Evolutionary conservation across 2,329 filamentous ascomycete species (phyloP), one percentile per base, ranked within the genome.

Genomic region (Endothia cerciana): DNA sequence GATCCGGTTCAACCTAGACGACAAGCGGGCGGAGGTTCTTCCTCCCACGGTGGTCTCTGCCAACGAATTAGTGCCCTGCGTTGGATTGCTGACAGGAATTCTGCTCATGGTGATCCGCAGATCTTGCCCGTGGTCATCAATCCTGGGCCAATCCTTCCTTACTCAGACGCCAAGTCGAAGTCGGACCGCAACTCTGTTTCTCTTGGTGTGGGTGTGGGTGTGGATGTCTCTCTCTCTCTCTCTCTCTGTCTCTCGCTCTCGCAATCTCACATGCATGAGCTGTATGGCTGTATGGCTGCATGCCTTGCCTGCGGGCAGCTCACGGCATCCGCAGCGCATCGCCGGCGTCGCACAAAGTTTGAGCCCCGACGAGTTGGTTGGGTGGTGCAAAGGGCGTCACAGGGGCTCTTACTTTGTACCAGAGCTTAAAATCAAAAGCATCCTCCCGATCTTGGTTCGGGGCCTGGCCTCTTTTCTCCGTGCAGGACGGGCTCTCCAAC

Each of bases 101-200:
- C 47, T 51, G 47, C 7, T 30, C 47, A 53, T 30, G 25, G 25
- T 53, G 28, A n/a, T 13, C 15, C 28, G 51, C 51, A 55, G 28
- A 55, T 53, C 49, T 53, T 47, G 13, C 25, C 49, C 28, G 6
- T 17, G 2, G 28, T 33, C 47, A 51, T 51, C 13, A 10, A 36
- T 36, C 51, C 51, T 55, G 30, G 30, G 51, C 15, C 51, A 36
- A 55, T 55, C 51, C 51, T 55, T 55, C 30, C 51, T 36, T 55
- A 36, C 51, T 55, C 51, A 36, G 51, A 30, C 28, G 30, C 51
- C 28, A 33, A 36, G 55, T 8, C 30, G n/a, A n/a, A n/a, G n/a
- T n/a, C 28, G 51, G 17, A 51, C 6, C 33, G 15, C 6, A 36
- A 13, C 15, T 55, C 33, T 36, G 8, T 55, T 19, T 30, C 51